Percentiles rank a stretch among this genome's conserved stretches.
These are phyloP conservation scores for Solanum rostratum DNA, from an alignment of 257 asterid genomes.

Conservation along the genomic window DNA sequence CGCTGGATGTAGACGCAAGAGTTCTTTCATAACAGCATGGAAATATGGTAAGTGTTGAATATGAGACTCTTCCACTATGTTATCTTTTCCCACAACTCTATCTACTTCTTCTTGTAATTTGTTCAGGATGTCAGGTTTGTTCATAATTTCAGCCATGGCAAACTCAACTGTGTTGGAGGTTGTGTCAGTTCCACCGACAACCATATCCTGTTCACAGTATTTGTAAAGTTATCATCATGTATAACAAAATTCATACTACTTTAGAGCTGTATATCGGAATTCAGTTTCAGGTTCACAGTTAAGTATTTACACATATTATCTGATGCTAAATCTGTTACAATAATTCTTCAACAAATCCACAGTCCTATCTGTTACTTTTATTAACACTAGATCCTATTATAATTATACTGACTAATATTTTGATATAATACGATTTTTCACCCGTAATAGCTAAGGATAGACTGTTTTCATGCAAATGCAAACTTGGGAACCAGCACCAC, in stretches of 20 bases:
- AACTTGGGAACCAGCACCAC: background rate
- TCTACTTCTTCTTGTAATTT: conserved; percentile 47
- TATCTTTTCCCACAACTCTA: conserved; percentile 26
- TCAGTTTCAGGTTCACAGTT: background rate
- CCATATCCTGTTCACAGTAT: conserved; percentile 39
- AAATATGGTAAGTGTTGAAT: conserved; percentile 36
- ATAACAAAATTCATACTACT: background rate
- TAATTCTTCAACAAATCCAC: background rate
- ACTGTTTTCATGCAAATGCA: background rate
- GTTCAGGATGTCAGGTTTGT: conserved; percentile 30
- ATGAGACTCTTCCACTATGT: conserved; percentile 45
- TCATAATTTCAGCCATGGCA: conserved; percentile 60
- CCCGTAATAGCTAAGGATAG: background rate
- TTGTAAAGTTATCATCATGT: background rate
- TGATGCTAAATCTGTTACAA: background rate
- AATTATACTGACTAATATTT: background rate
- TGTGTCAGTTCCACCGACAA: conserved; percentile 73
- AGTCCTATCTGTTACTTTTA: background rate
- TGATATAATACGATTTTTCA: background rate
- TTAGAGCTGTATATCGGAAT: background rate
- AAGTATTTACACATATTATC: background rate
- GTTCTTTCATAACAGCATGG: conserved; percentile 45
- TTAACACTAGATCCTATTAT: background rate
- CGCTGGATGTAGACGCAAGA: conserved; percentile 42
- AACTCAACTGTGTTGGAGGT: conserved; percentile 55